phyloP scores from a whole-genome alignment of 2,329 filamentous ascomycete genomes.

The Diaporthe capsici region DNA sequence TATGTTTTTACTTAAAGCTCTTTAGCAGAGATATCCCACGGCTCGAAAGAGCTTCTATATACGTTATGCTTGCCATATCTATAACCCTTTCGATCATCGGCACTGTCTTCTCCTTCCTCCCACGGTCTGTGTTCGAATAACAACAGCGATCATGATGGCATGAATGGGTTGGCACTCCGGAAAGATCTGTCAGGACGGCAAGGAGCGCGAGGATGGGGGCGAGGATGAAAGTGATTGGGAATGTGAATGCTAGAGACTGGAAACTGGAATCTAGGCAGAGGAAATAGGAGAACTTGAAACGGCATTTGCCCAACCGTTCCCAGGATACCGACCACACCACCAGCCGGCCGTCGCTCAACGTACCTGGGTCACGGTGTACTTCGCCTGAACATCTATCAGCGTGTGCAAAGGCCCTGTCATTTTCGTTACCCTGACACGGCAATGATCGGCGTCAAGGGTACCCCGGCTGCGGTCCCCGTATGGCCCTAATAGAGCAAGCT shows the following conservation, averaged over 20 bases:
- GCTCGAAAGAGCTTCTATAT: conserved; percentile 76
- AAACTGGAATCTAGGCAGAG: background rate
- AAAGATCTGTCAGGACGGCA: background rate
- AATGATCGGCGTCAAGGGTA: background rate
- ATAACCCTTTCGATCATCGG: conserved; percentile 79
- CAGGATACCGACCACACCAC: background rate
- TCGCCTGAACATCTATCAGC: background rate
- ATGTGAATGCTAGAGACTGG: background rate
- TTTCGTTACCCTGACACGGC: background rate
- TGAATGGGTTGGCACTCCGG: background rate
- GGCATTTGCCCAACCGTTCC: background rate
- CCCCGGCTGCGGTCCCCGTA: background rate
- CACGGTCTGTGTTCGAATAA: conserved; percentile 50
- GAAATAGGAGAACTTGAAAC: background rate
- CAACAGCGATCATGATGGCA: background rate
- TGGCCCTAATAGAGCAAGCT: too few species aligned
- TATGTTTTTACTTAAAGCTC: conserved; percentile 91
- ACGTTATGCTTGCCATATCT: conserved; percentile 78
- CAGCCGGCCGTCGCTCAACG: background rate
- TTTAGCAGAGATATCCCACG: conserved; percentile 80
- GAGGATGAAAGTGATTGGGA: background rate
- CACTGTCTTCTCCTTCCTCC: conserved; percentile 90
- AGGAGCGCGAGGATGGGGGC: background rate
- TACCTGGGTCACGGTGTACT: background rate
- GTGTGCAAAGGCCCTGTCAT: background rate